Conservation (phyloP, 306 rosid species). For the Vigna reflexopilosa region DNA sequence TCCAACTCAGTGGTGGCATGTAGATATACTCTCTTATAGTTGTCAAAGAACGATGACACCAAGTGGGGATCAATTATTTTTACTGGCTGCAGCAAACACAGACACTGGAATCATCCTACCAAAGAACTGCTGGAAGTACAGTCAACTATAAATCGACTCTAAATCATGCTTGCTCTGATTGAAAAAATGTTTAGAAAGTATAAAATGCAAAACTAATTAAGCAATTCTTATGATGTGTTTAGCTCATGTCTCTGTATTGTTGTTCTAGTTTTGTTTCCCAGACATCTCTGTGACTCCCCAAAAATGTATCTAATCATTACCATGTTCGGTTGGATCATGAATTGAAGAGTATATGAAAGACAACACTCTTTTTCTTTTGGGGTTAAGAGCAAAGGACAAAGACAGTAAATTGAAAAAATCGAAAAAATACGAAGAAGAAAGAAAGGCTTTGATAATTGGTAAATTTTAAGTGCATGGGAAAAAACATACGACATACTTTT, state of each 20-base stretch:
- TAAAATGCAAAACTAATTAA: conserved; percentile 33
- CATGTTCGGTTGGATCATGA: conserved; percentile 21
- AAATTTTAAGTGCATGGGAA: not conserved
- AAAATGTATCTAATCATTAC: not conserved
- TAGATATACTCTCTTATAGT: conserved; percentile 81
- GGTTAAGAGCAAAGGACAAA: conserved; percentile 18
- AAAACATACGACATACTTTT: not conserved
- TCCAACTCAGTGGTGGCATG: conserved; percentile 80
- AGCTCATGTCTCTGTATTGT: conserved; percentile 25
- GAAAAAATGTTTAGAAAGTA: not conserved
- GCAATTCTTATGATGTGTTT: conserved; percentile 30
- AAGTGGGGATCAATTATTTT: conserved; percentile 92
- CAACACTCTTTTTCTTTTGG: not conserved
- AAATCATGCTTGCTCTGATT: conserved; percentile 21
- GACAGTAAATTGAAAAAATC: not conserved
- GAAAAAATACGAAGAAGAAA: conserved; percentile 4
- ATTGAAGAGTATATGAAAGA: conserved; percentile 18
- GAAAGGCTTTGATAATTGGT: not conserved
- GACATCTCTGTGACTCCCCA: conserved; percentile 16
- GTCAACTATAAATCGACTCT: conserved; percentile 33
- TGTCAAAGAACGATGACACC: conserved; percentile 85
- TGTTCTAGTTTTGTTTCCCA: conserved; percentile 30
- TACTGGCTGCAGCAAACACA: conserved; percentile 86
- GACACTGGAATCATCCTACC: conserved; percentile 37
- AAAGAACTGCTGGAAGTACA: conserved; percentile 38